Evolutionary conservation across 805 yeast species (phyloP).

Genomic region (Wickerhamiella allomyrinae): DNA sequence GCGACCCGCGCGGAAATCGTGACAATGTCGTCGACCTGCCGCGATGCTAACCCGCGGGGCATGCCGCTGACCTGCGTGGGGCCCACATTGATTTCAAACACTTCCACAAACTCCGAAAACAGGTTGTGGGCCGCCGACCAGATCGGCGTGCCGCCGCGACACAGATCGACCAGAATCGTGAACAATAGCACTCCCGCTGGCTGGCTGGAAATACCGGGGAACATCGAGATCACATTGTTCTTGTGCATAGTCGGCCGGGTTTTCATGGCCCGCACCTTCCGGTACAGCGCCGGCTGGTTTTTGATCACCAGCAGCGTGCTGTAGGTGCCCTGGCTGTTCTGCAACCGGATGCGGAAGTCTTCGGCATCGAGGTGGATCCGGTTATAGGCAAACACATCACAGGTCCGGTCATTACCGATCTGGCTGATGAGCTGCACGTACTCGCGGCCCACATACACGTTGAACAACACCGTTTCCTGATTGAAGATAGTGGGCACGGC

Average conservation of each 20-base stretch:
- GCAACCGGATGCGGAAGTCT: not conserved
- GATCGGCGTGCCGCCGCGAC: not conserved
- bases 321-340: not conserved
- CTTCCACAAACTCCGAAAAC: not conserved
- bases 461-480: not conserved
- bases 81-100: not conserved
- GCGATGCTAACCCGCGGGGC: not conserved
- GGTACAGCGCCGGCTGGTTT: not conserved
- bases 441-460: slow-evolving; percentile 3
- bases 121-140: not conserved
- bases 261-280: slow-evolving; percentile 1
- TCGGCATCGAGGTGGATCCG: not conserved
- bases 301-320: not conserved
- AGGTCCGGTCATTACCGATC: not conserved
- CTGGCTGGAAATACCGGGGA: not conserved
- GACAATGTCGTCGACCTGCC: not conserved
- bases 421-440: slow-evolving; percentile 1
- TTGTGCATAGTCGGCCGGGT: not conserved
- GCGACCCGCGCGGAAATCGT: not conserved
- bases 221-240: not conserved
- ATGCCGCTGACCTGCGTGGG: not conserved
- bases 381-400: not conserved
- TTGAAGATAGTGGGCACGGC: not conserved
- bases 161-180: not conserved
- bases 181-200: not conserved